Evolutionary conservation across 1,139 yeast species (phyloP).

Genomic region (Zygotorulaspora mrakii): DNA sequence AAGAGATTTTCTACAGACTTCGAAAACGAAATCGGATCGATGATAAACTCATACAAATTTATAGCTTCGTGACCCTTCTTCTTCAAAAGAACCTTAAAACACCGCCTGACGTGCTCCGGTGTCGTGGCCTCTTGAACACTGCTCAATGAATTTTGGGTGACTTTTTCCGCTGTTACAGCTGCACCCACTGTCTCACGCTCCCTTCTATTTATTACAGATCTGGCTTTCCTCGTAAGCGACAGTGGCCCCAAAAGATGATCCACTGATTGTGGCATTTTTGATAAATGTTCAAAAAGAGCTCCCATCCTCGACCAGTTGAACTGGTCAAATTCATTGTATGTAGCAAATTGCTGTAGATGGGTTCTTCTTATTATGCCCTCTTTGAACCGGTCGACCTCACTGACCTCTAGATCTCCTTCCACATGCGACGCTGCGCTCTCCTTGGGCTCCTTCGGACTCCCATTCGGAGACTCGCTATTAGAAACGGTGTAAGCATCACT

Average conservation of each 20-base stretch:
- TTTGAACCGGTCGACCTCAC: constrained; percentile 22
- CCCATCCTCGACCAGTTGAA: constrained; percentile 65
- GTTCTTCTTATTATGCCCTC: constrained; percentile 19
- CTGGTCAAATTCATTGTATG: constrained; percentile 31
- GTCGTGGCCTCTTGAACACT: constrained; percentile 53
- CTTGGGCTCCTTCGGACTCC: too few relatives aligned
- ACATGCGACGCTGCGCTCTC: too few relatives aligned
- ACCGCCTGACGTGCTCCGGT: constrained; percentile 54
- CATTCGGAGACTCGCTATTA: too few relatives aligned
- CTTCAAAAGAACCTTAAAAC: constrained; percentile 40
- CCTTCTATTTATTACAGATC: constrained; percentile 39
- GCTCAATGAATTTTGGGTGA: constrained; percentile 49
- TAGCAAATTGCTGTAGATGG: constrained; percentile 25
- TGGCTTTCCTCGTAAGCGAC: constrained; percentile 54
- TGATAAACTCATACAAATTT: constrained; percentile 60
- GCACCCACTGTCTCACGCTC: constrained; percentile 43
- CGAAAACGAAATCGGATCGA: constrained; percentile 72
- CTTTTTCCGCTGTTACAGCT: constrained; percentile 52
- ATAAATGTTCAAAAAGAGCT: constrained; percentile 48
- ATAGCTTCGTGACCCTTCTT: constrained; percentile 43
- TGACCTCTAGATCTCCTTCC: background rate
- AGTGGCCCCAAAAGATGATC: constrained; percentile 74
- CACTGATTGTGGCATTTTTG: constrained; percentile 45
- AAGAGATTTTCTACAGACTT: constrained; percentile 83
- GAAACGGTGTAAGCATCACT: constrained; percentile 9